Evolutionary conservation across 768 basidiomycete genomes (phyloP).

Genomic region (Asterophora lycoperdoides): DNA sequence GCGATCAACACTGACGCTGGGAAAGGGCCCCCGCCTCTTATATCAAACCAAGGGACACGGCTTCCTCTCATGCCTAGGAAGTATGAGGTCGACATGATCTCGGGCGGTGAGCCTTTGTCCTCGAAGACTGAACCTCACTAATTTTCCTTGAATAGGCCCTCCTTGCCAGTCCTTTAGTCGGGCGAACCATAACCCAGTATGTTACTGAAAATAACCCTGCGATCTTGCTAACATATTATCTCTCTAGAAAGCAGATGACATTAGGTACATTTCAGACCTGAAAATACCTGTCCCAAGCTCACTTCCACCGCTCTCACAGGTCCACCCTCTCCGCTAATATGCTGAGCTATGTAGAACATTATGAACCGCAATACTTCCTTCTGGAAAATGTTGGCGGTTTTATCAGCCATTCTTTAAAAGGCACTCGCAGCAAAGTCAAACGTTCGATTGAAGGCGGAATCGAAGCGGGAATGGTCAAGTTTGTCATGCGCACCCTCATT

Average conservation of each 20-base stretch:
- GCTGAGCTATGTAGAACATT: slow-evolving; percentile 66
- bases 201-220: slow-evolving; percentile 7
- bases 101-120: slow-evolving; percentile 48
- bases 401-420: slow-evolving; percentile 44
- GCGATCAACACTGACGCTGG: slow-evolving; percentile 47
- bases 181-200: slow-evolving; percentile 59
- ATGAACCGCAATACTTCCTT: slow-evolving; percentile 57
- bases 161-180: slow-evolving; percentile 72
- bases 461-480: slow-evolving; percentile 59
- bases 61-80: slow-evolving; percentile 50
- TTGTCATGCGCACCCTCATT: slow-evolving; percentile 54
- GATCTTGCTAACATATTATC: background rate
- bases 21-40: slow-evolving; percentile 34
- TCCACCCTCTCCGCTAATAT: slow-evolving; percentile 65
- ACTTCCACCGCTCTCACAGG: slow-evolving; percentile 25
- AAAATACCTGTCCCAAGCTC: background rate
- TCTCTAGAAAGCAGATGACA: slow-evolving; percentile 52
- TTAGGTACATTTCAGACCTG: slow-evolving; percentile 37
- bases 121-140: background rate
- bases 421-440: slow-evolving; percentile 24
- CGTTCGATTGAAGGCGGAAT: slow-evolving; percentile 35
- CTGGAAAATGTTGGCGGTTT: slow-evolving; percentile 73
- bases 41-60: slow-evolving; percentile 34
- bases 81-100: slow-evolving; percentile 66
- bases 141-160: slow-evolving; percentile 44